Evolutionary conservation across 371 early-diverging fungal species (phyloP).

Genomic region (Coemansia linderi): DNA sequence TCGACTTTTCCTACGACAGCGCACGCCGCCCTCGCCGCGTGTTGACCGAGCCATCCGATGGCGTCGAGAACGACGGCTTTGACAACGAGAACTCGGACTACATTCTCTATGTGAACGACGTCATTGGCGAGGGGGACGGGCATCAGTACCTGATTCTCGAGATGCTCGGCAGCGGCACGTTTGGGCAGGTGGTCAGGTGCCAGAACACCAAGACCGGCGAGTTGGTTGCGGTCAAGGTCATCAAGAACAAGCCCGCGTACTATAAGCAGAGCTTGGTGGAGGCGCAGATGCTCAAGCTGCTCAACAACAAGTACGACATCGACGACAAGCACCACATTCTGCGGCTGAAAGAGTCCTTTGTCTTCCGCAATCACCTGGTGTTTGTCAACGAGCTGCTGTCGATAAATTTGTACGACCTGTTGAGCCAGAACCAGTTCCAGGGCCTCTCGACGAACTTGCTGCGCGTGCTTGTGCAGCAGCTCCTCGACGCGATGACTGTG

Average conservation of each 20-base stretch:
- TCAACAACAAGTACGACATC: constrained; percentile 72
- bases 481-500: constrained; percentile 83
- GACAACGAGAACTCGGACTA: constrained; percentile 95
- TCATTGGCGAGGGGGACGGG: constrained; percentile 80
- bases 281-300: constrained; percentile 80
- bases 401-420: constrained; percentile 91
- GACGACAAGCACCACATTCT: constrained; percentile 81
- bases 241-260: constrained; percentile 92
- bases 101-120: constrained; percentile 92
- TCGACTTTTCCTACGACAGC: constrained; percentile 71
- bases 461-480: constrained; percentile 79
- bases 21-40: constrained; percentile 82
- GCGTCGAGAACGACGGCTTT: constrained; percentile 82
- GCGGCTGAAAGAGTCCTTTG: constrained; percentile 80
- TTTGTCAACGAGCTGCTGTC: constrained; percentile 93
- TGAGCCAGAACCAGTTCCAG: constrained; percentile 86
- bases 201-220: constrained; percentile 78
- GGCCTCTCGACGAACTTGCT: constrained; percentile 85
- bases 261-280: constrained; percentile 93
- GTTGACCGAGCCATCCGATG: constrained; percentile 90
- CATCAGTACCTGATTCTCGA: constrained; percentile 89
- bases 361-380: constrained; percentile 89
- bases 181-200: constrained; percentile 98
- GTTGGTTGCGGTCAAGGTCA: constrained; percentile 93
- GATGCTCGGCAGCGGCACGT: constrained; percentile 95